Base-by-base conservation (phyloP, 108 stramenopile genomes). In the Nannochloropsis granulata region DNA sequence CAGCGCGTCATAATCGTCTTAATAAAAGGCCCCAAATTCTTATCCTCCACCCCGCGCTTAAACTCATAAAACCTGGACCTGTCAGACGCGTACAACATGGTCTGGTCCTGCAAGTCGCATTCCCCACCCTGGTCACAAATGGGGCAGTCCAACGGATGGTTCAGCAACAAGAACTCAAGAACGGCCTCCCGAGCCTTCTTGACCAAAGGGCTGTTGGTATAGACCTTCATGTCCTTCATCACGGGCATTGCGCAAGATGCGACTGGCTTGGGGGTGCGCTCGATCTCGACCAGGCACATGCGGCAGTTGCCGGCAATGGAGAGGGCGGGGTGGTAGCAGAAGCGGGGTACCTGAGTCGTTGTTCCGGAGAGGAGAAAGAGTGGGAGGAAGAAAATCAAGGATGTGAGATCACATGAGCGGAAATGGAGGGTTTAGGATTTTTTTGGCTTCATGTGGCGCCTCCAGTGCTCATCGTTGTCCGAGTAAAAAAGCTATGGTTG, bases 111-210 rank as follows among this genome's bases (percentile, higher is more conserved):
- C 24, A 90, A 85, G 84, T 90, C 89, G 81, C 89, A 90, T 26
- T 90, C 89, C 42, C 89, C 89, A 14, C 86, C 89, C 86, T 90
- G 89, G 84, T 90, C 89, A 85, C 89, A 90, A 81, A 90, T 90
- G 24, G 86, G 86, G 81, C 89, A 90, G 84, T 90, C 89, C 56
- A 90, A 71, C 71, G 89, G 89, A 45, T 90, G 89, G 85, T 90
- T 90, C 81, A 87, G 21, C 23, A 90, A 42, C 56, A 90, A 85
- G 84, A 87, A 84, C 43, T 90, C 89, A 43, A 90, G 24, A 13
- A 90, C 86, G 81, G 82, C 83, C 79, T 90, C 89, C 46, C 89
- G 78, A 24, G 89, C 89, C 86, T 90, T 90, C 86, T 85, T 84
- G 19, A 90, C 89, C 14, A 90, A 45, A 5, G 89, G 89, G 23